Conservation (phyloP, 495 filamentous ascomycete species). For the Filosporella fistucella region DNA sequence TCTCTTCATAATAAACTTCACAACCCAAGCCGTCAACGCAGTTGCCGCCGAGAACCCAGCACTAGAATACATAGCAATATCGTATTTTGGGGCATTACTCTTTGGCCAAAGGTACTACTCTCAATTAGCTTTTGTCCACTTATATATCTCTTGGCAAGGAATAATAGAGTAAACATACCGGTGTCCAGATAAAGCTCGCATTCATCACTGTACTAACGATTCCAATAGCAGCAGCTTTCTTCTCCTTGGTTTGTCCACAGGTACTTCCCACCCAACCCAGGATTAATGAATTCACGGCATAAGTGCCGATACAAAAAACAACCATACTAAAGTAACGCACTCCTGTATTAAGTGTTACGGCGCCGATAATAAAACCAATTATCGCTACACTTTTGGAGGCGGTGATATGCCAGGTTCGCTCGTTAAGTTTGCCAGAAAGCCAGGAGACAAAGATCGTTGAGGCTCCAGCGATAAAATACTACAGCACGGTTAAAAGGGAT, state of each 20-base stretch:
- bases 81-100: slow-evolving; percentile 31
- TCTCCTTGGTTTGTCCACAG: slow-evolving; percentile 36
- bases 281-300: slow-evolving; percentile 38
- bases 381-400: slow-evolving; percentile 29
- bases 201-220: slow-evolving; percentile 22
- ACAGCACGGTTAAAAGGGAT: neutral
- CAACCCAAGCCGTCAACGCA: slow-evolving; percentile 30
- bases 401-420: slow-evolving; percentile 45
- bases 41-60: slow-evolving; percentile 35
- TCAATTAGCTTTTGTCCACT: too few species aligned
- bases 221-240: slow-evolving; percentile 35
- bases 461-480: slow-evolving; percentile 34
- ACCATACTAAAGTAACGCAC: slow-evolving; percentile 38
- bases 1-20: slow-evolving; percentile 30
- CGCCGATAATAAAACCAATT: slow-evolving; percentile 36
- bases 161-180: too few species aligned
- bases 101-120: slow-evolving; percentile 42
- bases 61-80: slow-evolving; percentile 32
- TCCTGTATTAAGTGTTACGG: slow-evolving; percentile 31
- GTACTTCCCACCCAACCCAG: slow-evolving; percentile 40
- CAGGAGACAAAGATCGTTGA: slow-evolving; percentile 30
- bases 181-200: slow-evolving; percentile 23
- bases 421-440: slow-evolving; percentile 36
- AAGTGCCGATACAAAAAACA: slow-evolving; percentile 38
- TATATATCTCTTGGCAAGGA: too few species aligned